These are phyloP conservation scores for Epichloe uncinata DNA, from an alignment of 2,329 filamentous ascomycete genomes.

Conservation along the genomic window DNA sequence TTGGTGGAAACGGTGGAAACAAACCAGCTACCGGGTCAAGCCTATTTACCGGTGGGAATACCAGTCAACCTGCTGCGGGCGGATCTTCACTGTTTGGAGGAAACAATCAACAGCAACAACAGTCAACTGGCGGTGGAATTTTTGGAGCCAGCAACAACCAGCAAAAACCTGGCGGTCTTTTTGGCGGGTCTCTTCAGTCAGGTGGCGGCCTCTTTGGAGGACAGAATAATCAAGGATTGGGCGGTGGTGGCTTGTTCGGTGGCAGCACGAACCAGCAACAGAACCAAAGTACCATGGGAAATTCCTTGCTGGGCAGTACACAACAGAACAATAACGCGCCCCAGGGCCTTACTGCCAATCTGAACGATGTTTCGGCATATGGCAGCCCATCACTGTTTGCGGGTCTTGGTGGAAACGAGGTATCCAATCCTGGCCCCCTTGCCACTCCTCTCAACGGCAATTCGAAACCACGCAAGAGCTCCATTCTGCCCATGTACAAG, in stretches of 20 bases:
- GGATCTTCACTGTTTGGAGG: slow-evolving; percentile 32
- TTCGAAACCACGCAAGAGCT: slow-evolving; percentile 61
- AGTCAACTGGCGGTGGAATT: slow-evolving; percentile 29
- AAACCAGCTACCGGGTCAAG: slow-evolving; percentile 20
- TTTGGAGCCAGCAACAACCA: slow-evolving; percentile 32
- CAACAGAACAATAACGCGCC: slow-evolving; percentile 37
- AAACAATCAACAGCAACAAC: slow-evolving; percentile 22
- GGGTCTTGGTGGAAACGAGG: slow-evolving; percentile 49
- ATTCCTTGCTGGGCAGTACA: slow-evolving; percentile 46
- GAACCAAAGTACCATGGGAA: slow-evolving; percentile 29
- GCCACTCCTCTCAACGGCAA: slow-evolving; percentile 76
- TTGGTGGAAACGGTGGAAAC: slow-evolving; percentile 23
- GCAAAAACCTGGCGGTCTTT: slow-evolving; percentile 34
- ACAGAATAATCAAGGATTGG: slow-evolving; percentile 31
- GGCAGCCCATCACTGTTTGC: slow-evolving; percentile 79
- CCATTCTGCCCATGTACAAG: slow-evolving; percentile 76
- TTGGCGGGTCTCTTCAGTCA: slow-evolving; percentile 33
- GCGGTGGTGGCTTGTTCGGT: slow-evolving; percentile 31
- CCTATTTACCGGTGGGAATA: slow-evolving; percentile 26
- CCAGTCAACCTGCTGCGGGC: slow-evolving; percentile 20
- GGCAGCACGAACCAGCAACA: slow-evolving; percentile 34
- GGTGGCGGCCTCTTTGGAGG: slow-evolving; percentile 42
- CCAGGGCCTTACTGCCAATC: slow-evolving; percentile 61
- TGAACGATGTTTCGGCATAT: slow-evolving; percentile 77
- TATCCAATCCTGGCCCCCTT: slow-evolving; percentile 69